Evolutionary conservation across 768 basidiomycete genomes (phyloP).

Genomic region (Boletus reticuloceps): DNA sequence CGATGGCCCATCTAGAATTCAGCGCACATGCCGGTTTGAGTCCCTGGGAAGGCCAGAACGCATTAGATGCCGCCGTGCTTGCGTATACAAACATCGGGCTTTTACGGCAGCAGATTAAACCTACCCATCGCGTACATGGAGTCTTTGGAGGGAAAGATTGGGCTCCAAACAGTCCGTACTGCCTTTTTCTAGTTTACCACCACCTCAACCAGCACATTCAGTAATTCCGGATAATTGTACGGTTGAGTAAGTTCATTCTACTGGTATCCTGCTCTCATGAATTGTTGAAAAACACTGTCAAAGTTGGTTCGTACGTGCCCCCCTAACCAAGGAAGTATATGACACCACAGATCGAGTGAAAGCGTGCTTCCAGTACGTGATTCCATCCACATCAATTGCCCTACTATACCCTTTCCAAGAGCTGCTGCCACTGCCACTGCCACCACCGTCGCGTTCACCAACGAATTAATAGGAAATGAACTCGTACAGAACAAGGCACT

Average conservation of each 20-base stretch:
- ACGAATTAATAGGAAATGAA: conserved; percentile 43
- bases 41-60: conserved; percentile 84
- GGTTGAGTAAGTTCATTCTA: conserved; percentile 48
- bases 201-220: conserved; percentile 24
- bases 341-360: conserved; percentile 57
- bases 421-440: conserved; percentile 68
- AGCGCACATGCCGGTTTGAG: conserved; percentile 78
- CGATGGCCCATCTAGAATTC: background rate
- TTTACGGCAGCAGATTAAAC: conserved; percentile 77
- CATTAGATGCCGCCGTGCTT: conserved; percentile 83
- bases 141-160: conserved; percentile 74
- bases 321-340: conserved; percentile 58
- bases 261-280: background rate
- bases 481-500: conserved; percentile 67
- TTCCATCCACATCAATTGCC: background rate
- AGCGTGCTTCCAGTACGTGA: conserved; percentile 68
- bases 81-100: conserved; percentile 79
- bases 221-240: conserved; percentile 84
- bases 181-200: background rate
- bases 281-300: background rate
- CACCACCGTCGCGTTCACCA: conserved; percentile 48
- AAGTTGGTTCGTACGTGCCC: conserved; percentile 74
- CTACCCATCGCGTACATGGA: conserved; percentile 77
- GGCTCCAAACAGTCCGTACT: conserved; percentile 62
- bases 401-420: conserved; percentile 32